Evolutionary conservation across 495 filamentous ascomycete genomes (phyloP).

Genomic region (Aspergillus nanangensis): DNA sequence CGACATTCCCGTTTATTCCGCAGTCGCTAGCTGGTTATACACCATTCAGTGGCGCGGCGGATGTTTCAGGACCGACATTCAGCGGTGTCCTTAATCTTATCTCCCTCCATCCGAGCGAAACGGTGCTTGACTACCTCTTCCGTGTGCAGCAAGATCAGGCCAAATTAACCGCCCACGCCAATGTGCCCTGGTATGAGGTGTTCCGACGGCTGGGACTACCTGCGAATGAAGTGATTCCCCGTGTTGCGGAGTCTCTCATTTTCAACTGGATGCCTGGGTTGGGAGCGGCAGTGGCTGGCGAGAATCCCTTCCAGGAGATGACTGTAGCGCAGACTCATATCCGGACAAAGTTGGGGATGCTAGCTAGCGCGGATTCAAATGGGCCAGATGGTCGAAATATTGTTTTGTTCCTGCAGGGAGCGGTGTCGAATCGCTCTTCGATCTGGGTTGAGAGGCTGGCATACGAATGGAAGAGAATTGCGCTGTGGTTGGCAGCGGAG

Average conservation of each 20-base stretch:
- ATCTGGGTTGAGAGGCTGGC: background rate
- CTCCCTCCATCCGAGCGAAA: slow-evolving; percentile 1
- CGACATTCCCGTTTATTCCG: background rate
- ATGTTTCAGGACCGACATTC: slow-evolving; percentile 3
- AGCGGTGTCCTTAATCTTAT: slow-evolving; percentile 1
- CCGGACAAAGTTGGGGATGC: background rate
- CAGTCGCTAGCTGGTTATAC: background rate
- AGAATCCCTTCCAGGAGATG: slow-evolving; percentile 1
- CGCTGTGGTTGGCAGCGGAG: background rate
- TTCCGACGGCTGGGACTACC: background rate
- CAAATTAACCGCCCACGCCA: background rate
- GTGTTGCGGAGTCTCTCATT: background rate
- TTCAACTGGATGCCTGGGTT: slow-evolving; percentile 1
- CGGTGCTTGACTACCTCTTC: slow-evolving; percentile 2
- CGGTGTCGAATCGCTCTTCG: background rate
- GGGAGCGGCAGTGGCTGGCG: background rate
- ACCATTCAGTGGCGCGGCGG: background rate
- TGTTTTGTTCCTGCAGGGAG: background rate
- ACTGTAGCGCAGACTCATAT: background rate
- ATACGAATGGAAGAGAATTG: slow-evolving; percentile 1
- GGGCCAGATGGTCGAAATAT: background rate
- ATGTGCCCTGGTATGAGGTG: background rate
- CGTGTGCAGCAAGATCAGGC: background rate
- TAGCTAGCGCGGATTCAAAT: background rate
- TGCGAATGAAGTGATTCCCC: background rate